Percentiles rank a stretch among this genome's conserved stretches.
These are phyloP conservation scores for Raffaelea deltoideospora DNA, from an alignment of 2,329 filamentous ascomycete genomes.

Conservation along the genomic window DNA sequence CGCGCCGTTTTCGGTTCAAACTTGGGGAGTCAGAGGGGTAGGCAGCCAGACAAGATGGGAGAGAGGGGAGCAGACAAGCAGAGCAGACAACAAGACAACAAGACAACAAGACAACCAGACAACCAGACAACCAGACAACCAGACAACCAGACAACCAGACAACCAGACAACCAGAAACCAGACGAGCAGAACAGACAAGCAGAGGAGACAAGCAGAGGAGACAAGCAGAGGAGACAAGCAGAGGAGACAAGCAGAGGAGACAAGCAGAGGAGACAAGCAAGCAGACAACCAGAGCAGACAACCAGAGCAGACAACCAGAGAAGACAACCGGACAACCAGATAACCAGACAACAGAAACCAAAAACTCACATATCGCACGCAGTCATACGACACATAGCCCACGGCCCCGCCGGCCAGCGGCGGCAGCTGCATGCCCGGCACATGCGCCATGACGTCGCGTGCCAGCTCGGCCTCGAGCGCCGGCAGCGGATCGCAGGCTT, in stretches of 20 bases:
- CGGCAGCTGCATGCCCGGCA: slow-evolving; percentile 71
- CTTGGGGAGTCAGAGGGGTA: slow-evolving; percentile 21
- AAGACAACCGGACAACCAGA: too few species aligned
- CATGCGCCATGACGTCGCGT: slow-evolving; percentile 61
- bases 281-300: too few species aligned
- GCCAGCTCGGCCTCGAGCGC: slow-evolving; percentile 67
- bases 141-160: too few species aligned
- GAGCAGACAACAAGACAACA: too few species aligned
- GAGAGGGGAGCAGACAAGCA: neutral
- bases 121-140: too few species aligned
- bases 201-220: too few species aligned
- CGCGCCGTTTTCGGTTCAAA: slow-evolving; percentile 95
- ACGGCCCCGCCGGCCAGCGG: slow-evolving; percentile 84
- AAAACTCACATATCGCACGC: slow-evolving; percentile 51
- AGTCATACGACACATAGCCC: slow-evolving; percentile 95
- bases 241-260: too few species aligned
- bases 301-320: too few species aligned
- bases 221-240: too few species aligned
- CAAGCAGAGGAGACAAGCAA: too few species aligned
- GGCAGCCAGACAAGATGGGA: neutral
- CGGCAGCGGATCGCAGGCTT: slow-evolving; percentile 70
- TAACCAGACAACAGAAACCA: neutral
- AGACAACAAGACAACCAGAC: too few species aligned
- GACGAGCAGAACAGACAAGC: neutral
- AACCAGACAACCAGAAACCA: too few species aligned